Evolutionary conservation across 2,329 filamentous ascomycete genomes (phyloP), one percentile per base, ranked within the genome.

Genomic region (Nigrospora sphaerica): DNA sequence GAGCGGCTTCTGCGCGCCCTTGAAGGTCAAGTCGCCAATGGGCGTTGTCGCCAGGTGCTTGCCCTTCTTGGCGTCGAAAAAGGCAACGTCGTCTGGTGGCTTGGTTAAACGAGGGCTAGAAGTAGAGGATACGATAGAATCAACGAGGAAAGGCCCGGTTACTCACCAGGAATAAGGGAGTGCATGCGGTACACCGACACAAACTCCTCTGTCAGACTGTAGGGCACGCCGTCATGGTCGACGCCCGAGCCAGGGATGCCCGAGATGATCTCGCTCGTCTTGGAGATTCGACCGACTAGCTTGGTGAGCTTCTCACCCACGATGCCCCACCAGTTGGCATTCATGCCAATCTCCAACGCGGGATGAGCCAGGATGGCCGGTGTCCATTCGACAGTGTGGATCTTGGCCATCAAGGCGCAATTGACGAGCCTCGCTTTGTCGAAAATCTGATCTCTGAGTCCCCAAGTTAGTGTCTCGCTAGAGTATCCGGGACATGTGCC

Each of bases 311-410:
- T 62, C 49, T 71, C 67, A 4, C 70, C 70, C 9, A 63, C 59
- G 6, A 72, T 50, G 3, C 69, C 69, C 66, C 67, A 72, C 70
- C 69, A 73, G 49, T 73, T 72, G 33, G 66, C 67, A 16, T 57
- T 56, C 70, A 73, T 71, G 42, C 53, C 61, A n/a, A 72, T 58
- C 44, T 72, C 47, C 1, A 73, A 57, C 0, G 60, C 61, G 18
- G 70, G 71, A 39, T 73, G 70, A 0, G 64, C 62, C 3, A 73
- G 61, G 32, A 74, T 72, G 3, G 69, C 71, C 2, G 69, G 70
- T 4, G 71, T 73, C 71, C 71, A 74, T 54, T 74, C 70, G 4
- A 72, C 63, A 0, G 71, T 73, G 49, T 74, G 70, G 37, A 74
- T 73, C 55, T 74, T 74, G 6, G 71, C 70, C 69, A 73, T 72